Conservation (phyloP, 352 stramenopile species). For the Hyaloperonospora arabidopsidis region DNA sequence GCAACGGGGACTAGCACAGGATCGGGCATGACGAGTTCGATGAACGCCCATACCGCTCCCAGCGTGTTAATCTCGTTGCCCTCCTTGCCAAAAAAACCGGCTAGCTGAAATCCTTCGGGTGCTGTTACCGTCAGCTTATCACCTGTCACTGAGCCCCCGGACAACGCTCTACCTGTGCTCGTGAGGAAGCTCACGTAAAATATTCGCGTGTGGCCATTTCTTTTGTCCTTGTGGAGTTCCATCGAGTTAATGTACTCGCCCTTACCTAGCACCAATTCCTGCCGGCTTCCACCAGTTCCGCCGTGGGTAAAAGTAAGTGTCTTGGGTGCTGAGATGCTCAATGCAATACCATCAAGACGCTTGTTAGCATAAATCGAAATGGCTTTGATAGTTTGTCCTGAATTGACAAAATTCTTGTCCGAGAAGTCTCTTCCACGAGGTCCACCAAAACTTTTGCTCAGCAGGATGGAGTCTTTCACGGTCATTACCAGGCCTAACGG, state of each 20-base stretch:
- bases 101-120: conserved; percentile 7
- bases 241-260: conserved; percentile 24
- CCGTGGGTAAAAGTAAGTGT: conserved; percentile 16
- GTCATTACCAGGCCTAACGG: conserved; percentile 5
- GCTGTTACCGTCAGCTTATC: conserved; percentile 3
- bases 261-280: conserved; percentile 10
- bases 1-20: not conserved
- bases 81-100: not conserved
- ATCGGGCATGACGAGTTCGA: not conserved
- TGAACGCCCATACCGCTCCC: conserved; percentile 1
- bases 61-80: conserved; percentile 6
- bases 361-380: conserved; percentile 17
- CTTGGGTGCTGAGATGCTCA: conserved; percentile 15
- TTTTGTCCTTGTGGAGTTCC: conserved; percentile 25
- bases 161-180: conserved; percentile 16
- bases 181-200: conserved; percentile 24
- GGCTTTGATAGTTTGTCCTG: conserved; percentile 17
- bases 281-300: conserved; percentile 12
- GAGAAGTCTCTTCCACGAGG: conserved; percentile 22
- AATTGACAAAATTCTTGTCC: conserved; percentile 22
- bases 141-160: conserved; percentile 15
- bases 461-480: conserved; percentile 17
- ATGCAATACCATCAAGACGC: conserved; percentile 17
- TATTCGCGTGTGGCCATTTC: conserved; percentile 12
- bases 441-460: conserved; percentile 21